Conservation (phyloP, 371 early-diverging fungal genomes). For the Encephalitozoon romaleae region DNA sequence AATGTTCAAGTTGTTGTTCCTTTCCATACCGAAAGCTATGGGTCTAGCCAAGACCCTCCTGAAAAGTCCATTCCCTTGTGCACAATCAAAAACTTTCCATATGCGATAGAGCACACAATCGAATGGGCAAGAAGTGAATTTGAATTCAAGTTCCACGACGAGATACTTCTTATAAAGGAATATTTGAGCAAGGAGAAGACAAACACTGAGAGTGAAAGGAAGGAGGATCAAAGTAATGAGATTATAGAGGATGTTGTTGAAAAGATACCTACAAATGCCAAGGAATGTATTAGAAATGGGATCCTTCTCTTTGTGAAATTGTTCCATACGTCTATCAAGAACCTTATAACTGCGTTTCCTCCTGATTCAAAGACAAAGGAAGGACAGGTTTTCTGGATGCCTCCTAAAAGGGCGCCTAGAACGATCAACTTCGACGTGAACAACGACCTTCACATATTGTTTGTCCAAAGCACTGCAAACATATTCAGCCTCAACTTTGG, state of each 20-base stretch:
- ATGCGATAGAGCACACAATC: constrained; percentile 97
- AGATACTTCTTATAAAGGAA: constrained; percentile 24
- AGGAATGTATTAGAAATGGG: constrained; percentile 46
- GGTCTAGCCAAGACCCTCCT: constrained; percentile 91
- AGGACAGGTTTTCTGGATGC: constrained; percentile 93
- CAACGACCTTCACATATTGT: constrained; percentile 72
- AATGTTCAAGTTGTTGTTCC: constrained; percentile 74
- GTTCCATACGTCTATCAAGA: constrained; percentile 48
- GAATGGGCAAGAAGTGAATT: constrained; percentile 92
- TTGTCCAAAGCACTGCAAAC: constrained; percentile 78
- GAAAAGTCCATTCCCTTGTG: constrained; percentile 97
- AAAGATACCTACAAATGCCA: constrained; percentile 83
- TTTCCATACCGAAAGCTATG: constrained; percentile 86
- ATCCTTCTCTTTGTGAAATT: constrained; percentile 39
- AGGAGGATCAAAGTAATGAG: constrained; percentile 65
- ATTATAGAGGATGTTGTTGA: constrained; percentile 74
- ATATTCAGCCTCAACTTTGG: constrained; percentile 68
- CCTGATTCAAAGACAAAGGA: constrained; percentile 63
- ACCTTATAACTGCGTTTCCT: constrained; percentile 65
- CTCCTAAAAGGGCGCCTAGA: constrained; percentile 88
- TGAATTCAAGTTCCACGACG: constrained; percentile 76
- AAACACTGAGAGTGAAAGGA: background rate
- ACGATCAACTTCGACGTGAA: constrained; percentile 63
- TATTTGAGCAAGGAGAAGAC: background rate
- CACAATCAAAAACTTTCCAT: constrained; percentile 97